Evolutionary conservation across 148 eudicot species (phyloP).

Genomic region (Diospyros lotus): DNA sequence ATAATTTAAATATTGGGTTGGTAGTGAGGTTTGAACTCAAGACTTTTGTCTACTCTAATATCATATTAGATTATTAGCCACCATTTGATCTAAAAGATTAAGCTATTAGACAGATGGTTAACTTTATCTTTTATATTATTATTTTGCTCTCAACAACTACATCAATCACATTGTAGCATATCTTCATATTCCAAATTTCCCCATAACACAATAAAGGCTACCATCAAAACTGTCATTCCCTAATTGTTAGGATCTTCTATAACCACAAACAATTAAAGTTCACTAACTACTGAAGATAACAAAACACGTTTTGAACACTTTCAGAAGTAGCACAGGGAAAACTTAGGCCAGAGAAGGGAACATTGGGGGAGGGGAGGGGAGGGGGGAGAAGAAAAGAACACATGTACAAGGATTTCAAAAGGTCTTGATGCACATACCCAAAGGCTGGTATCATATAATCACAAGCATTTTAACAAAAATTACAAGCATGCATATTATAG

Average conservation of each 20-base stretch:
- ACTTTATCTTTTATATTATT: no score
- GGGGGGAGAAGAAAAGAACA: not conserved
- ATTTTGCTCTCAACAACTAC: no score
- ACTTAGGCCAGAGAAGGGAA: no score
- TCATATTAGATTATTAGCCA: no score
- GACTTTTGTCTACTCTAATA: no score
- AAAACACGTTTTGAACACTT: not conserved
- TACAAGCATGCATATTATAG: not conserved
- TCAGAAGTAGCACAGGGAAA: not conserved
- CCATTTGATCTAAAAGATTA: no score
- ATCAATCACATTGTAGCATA: not conserved
- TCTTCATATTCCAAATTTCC: not conserved
- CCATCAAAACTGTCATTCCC: not conserved
- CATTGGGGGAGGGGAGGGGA: no score
- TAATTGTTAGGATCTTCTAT: not conserved
- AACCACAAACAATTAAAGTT: not conserved
- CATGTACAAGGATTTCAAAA: not conserved
- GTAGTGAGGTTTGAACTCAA: no score
- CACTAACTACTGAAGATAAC: not conserved
- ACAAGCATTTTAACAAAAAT: not conserved
- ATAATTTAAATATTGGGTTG: no score
- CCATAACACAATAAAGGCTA: not conserved
- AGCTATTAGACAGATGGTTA: no score
- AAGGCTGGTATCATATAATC: not conserved
- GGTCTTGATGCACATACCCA: not conserved